Percentiles rank a stretch among this genome's conserved stretches.
These are phyloP conservation scores for Pisolithus albus DNA, from an alignment of 768 basidiomycete species.

Conservation along the genomic window DNA sequence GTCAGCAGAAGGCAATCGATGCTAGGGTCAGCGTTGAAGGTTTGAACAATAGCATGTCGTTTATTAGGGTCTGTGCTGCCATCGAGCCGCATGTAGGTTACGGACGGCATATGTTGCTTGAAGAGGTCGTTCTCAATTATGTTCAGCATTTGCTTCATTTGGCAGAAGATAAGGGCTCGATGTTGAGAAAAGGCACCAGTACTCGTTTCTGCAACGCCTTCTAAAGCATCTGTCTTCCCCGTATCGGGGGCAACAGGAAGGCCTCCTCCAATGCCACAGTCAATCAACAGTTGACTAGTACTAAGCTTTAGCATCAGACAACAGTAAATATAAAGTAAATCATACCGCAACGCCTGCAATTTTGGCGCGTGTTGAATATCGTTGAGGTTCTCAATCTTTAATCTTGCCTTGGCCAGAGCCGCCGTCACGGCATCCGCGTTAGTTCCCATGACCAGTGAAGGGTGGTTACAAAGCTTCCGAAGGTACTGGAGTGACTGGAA, in stretches of 20 bases:
- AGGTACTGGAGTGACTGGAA: slow-evolving; percentile 98
- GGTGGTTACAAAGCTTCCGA: slow-evolving; percentile 96
- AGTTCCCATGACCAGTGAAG: slow-evolving; percentile 79
- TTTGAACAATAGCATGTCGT: slow-evolving; percentile 95
- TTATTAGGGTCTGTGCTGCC: slow-evolving; percentile 88
- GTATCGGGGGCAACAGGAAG: slow-evolving; percentile 40
- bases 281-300: slow-evolving; percentile 80
- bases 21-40: slow-evolving; percentile 95
- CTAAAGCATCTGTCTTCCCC: slow-evolving; percentile 61
- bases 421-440: slow-evolving; percentile 50
- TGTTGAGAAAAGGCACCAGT: slow-evolving; percentile 76
- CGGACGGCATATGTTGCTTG: slow-evolving; percentile 85
- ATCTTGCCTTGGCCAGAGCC: slow-evolving; percentile 52
- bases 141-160: slow-evolving; percentile 99
- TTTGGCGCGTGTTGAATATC: slow-evolving; percentile 95
- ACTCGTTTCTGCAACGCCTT: slow-evolving; percentile 44
- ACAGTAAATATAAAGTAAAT: neutral
- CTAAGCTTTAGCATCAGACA: slow-evolving; percentile 4
- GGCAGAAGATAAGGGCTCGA: slow-evolving; percentile 98
- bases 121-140: slow-evolving; percentile 94
- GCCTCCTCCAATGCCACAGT: slow-evolving; percentile 83
- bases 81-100: slow-evolving; percentile 98
- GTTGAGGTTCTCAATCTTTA: slow-evolving; percentile 41
- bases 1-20: slow-evolving; percentile 95
- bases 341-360: slow-evolving; percentile 81